Conservation (phyloP, 352 stramenopile genomes). For the Globisporangium cystogenes region DNA sequence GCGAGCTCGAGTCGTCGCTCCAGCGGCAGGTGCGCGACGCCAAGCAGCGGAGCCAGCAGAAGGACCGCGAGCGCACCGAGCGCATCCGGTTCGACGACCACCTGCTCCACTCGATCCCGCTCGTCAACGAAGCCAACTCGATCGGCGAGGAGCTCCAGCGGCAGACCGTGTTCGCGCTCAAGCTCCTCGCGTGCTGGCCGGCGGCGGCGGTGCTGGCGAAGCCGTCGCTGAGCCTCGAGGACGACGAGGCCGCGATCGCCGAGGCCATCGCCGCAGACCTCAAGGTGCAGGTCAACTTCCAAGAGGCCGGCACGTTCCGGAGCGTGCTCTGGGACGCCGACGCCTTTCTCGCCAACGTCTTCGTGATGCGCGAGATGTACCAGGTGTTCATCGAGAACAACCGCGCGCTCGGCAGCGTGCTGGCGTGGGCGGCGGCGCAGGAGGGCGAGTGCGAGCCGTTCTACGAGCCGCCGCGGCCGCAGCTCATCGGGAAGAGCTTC, state of each 20-base stretch:
- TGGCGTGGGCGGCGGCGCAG: conserved; percentile 27
- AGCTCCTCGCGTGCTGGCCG: conserved; percentile 50
- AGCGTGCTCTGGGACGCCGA: conserved; percentile 78
- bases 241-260: conserved; percentile 47
- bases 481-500: conserved; percentile 73
- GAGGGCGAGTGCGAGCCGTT: conserved; percentile 64
- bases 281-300: conserved; percentile 74
- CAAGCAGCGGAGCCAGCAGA: conserved; percentile 53
- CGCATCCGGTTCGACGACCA: conserved; percentile 72
- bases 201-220: conserved; percentile 18
- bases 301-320: conserved; percentile 67
- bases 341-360: conserved; percentile 72
- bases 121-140: conserved; percentile 85
- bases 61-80: conserved; percentile 71
- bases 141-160: conserved; percentile 80
- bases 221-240: conserved; percentile 27
- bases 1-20: conserved; percentile 60
- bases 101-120: conserved; percentile 68
- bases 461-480: conserved; percentile 54
- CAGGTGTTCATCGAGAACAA: conserved; percentile 79
- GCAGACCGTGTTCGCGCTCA: conserved; percentile 57
- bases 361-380: conserved; percentile 87
- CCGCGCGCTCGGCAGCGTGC: conserved; percentile 27
- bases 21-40: conserved; percentile 81
- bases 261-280: conserved; percentile 54